A percentile compares a stretch with the other conserved stretches of the same genome.
These are phyloP conservation scores for Hymenoscyphus albidus DNA, from an alignment of 2,329 filamentous ascomycete species.

Conservation along the genomic window DNA sequence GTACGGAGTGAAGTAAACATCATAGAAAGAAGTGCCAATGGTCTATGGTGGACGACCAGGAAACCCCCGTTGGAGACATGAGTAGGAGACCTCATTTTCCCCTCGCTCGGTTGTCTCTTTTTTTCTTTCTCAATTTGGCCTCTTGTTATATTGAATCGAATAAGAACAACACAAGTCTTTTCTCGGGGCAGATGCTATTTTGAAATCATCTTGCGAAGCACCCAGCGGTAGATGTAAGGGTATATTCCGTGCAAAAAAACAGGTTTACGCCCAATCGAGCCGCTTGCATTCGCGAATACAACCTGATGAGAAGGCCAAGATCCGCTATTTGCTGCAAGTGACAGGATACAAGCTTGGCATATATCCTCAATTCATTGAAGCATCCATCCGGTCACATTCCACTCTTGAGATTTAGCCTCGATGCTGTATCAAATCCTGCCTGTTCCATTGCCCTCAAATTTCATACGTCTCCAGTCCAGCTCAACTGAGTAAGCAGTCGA, in stretches of 20 bases:
- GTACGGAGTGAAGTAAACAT: too few relatives aligned
- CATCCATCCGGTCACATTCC: not conserved
- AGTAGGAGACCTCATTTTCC: too few relatives aligned
- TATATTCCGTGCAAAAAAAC: not conserved
- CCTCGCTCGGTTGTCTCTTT: not conserved
- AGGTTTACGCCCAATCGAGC: not conserved
- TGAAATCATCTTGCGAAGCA: not conserved
- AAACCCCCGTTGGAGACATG: too few relatives aligned
- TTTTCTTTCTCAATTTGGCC: not conserved
- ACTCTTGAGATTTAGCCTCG: not conserved
- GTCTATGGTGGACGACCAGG: too few relatives aligned
- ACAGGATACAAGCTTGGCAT: not conserved
- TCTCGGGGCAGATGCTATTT: not conserved
- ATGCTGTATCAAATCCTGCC: not conserved
- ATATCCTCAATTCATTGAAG: slow-evolving; percentile 1
- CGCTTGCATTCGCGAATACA: not conserved
- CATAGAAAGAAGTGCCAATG: too few relatives aligned
- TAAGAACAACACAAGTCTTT: not conserved
- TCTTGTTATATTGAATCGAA: too few relatives aligned
- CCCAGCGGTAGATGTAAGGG: too few relatives aligned
- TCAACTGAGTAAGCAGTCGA: not conserved
- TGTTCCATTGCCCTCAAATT: not conserved
- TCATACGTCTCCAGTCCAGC: not conserved
- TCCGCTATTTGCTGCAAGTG: not conserved
- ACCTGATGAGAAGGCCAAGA: not conserved